Evolutionary conservation across 2,329 filamentous ascomycete species (phyloP), one percentile per base, ranked within the genome.

Genomic region (Chaetothyriales sp.): DNA sequence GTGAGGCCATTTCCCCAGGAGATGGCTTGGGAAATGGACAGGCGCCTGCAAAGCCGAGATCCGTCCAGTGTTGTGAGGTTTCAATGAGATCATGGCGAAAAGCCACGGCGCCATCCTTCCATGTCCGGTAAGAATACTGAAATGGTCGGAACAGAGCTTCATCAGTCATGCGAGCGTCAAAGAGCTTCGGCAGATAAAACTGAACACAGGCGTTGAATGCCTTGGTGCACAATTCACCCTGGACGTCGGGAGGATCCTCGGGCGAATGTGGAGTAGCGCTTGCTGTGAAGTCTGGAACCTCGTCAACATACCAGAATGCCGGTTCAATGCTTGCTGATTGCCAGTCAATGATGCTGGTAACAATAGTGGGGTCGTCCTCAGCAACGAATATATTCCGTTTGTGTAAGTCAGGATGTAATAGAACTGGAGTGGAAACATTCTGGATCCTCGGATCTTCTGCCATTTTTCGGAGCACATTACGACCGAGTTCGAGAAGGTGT

Each of bases 21-120:
- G 28, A 50, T 25, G 57, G 51, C 26, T 49, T 47, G n/a, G 61
- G 63, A 56, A 61, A 67, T 22, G 51, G 65, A 61, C 63, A 68
- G 43, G 56, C 54, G 18, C 57, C 63, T 46, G 53, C 44, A 50
- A 72, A 59, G 15, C 68, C 68, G 50, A 71, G 64, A 36, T 66
- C 59, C 46, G 61, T 57, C 68, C 66, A 72, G 7, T 49, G 52
- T 51, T 49, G 58, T 49, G 65, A 62, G n/a, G 65, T 63, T 48
- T 67, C 61, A 48, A 70, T 66, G n/a, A 72, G 51, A 51, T 69
- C 65, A 49, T 71, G 61, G 9, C 61, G 64, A 26, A 70, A 61
- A 15, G 64, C 65, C 48, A 66, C 61, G 18, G 62, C 62, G 6
- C 68, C 63, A 56, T 71, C 64, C 51, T 65, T 66, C 67, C 66